phyloP scores from a whole-genome alignment of 495 filamentous ascomycete genomes.

The Aspergillus sparsus region DNA sequence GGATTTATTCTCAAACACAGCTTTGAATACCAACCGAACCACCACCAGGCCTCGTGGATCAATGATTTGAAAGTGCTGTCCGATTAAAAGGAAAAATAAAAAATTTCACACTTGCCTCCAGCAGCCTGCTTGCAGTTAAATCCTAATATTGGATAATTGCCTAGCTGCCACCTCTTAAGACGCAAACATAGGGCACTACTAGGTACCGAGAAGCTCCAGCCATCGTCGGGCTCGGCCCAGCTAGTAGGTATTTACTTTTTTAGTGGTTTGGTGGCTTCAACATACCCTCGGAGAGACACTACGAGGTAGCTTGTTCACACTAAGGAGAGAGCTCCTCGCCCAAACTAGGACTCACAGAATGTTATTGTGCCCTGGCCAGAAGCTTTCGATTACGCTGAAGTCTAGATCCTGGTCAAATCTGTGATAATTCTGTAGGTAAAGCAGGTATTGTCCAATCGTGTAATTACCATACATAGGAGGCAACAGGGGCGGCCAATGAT shows the following conservation, averaged over 20 bases:
- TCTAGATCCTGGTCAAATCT: constrained; percentile 20
- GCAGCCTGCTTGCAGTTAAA: too few relatives aligned
- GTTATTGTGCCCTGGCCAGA: constrained; percentile 6
- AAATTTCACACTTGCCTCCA: too few relatives aligned
- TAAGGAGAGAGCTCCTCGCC: constrained; percentile 1
- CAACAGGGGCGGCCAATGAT: constrained; percentile 25
- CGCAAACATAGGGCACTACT: neutral
- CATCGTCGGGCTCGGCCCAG: too few relatives aligned
- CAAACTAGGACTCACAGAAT: neutral
- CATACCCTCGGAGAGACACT: neutral
- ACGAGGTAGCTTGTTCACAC: constrained; percentile 16
- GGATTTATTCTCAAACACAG: too few relatives aligned
- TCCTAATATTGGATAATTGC: too few relatives aligned
- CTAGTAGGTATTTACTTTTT: too few relatives aligned
- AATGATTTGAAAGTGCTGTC: too few relatives aligned
- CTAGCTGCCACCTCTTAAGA: too few relatives aligned
- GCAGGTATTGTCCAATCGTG: constrained; percentile 11
- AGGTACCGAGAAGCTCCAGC: neutral
- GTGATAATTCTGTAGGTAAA: constrained; percentile 12
- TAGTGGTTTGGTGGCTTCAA: constrained; percentile 1
- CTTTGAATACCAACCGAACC: too few relatives aligned
- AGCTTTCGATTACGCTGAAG: constrained; percentile 11
- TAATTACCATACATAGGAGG: constrained; percentile 23
- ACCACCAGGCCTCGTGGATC: too few relatives aligned
- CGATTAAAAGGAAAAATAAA: too few relatives aligned